Base-by-base conservation (phyloP, 352 stramenopile genomes). In the Phytophthora rubi region DNA sequence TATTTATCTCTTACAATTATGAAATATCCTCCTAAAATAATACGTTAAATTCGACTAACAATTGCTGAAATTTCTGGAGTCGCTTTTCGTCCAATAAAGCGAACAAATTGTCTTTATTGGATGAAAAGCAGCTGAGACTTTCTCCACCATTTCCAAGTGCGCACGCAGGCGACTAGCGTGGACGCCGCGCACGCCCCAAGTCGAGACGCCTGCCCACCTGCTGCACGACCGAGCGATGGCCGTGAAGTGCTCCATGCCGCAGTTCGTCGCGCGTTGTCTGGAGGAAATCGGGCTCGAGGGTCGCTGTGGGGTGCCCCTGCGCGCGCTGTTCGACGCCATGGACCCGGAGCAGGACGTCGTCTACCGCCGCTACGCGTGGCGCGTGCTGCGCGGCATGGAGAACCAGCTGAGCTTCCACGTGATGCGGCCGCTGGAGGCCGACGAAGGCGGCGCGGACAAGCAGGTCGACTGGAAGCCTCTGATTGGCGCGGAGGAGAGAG, bases 231-330 rank as follows among this genome's bases (percentile, higher is more conserved):
- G 15, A 61, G 59, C 39, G 37, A 74, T 74, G 67, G 23, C 52
- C 53, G 44, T 55, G 10, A 60, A 68, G 62, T 65, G 57, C 30
- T 61, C 57, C 42, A 91, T 94, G 83, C 79, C 82, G 52, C 71
- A 81, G 65, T 92, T 93, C 55, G 68, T 93, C 57, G 85, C 87
- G 65, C 80, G 84, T 48, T 95, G 85, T 58, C 73, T 95, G 49
- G 88, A 96, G 67, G 87, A 93, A 53, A 89, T 93, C 53, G 85
- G 83, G 1, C 83, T 96, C 37, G 85, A 93, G 59, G 88, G 88
- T 10, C 83, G 86, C 44, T 93, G 83, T 28, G 88, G 88, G 0
- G 66, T 96, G 54, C 76, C 82, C 7, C 52, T 96, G 28, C 68
- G 77, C 35, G 79, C 82, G 30, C 68, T 94, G 51, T 93, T 94